Evolutionary conservation across 495 filamentous ascomycete genomes (phyloP).

Genomic region (Penicillium lividum): DNA sequence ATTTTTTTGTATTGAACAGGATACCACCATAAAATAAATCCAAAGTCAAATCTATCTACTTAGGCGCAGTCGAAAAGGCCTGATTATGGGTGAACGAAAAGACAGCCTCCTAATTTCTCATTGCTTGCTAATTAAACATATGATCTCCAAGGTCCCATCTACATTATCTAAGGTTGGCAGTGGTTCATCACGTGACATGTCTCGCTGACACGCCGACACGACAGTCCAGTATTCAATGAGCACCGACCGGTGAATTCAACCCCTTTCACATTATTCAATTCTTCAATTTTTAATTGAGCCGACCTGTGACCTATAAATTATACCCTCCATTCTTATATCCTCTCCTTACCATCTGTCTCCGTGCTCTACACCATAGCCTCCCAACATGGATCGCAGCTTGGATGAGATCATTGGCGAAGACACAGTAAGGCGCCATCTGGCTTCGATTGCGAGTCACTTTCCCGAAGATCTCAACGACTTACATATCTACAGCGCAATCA

Average conservation of each 20-base stretch:
- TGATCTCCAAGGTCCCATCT: too few relatives aligned
- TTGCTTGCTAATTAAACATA: too few relatives aligned
- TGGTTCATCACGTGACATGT: not conserved
- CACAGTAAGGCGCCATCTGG: conserved; percentile 52
- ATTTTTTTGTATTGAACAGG: conserved; percentile 23
- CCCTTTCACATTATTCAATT: conserved; percentile 3
- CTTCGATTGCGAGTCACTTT: not conserved
- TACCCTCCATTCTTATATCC: conserved; percentile 1
- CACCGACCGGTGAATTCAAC: not conserved
- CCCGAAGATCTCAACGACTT: not conserved
- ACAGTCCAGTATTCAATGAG: not conserved
- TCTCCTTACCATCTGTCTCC: not conserved
- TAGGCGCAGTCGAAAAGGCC: too few relatives aligned
- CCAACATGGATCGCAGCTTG: conserved; percentile 74
- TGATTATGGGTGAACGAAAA: too few relatives aligned
- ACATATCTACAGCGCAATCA: conserved; percentile 23
- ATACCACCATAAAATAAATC: conserved; percentile 25
- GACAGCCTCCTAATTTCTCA: too few relatives aligned
- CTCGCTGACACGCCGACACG: not conserved
- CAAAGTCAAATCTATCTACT: not conserved
- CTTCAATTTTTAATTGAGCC: conserved; percentile 3
- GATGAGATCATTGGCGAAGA: conserved; percentile 85
- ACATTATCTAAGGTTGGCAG: too few relatives aligned
- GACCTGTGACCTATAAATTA: not conserved
- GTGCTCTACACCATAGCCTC: not conserved